Conservation (phyloP, 345 rosid genomes). For the Zanthoxylum bungeanum region DNA sequence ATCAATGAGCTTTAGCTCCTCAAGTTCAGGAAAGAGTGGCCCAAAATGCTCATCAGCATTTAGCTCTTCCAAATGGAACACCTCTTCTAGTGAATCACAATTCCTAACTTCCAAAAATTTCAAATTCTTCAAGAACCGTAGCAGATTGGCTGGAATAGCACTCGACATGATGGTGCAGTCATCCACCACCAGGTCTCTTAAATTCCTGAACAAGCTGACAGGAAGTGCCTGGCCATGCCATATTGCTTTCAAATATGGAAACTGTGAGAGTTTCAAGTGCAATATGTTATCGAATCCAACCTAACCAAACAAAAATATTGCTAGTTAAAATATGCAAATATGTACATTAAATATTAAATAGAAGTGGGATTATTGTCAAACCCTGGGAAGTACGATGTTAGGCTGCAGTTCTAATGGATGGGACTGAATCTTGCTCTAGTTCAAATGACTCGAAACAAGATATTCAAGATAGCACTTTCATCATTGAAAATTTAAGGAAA, state of each 20-base stretch:
- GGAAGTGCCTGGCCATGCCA: background rate
- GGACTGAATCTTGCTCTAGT: too few species aligned
- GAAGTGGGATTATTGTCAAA: too few species aligned
- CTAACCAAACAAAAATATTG: background rate
- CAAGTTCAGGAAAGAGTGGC: background rate
- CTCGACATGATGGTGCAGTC: background rate
- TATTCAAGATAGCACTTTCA: too few species aligned
- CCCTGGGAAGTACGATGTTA: too few species aligned
- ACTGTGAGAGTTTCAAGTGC: background rate
- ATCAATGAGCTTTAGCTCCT: background rate
- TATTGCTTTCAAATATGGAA: conserved; percentile 12
- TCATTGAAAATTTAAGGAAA: too few species aligned
- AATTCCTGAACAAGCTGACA: conserved; percentile 3
- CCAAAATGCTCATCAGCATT: background rate
- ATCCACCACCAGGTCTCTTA: conserved; percentile 5
- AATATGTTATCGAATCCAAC: background rate
- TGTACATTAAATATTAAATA: too few species aligned
- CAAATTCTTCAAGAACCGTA: background rate
- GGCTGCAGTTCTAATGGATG: too few species aligned
- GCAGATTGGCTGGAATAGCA: background rate
- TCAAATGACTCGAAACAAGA: too few species aligned
- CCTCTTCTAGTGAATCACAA: conserved; percentile 15
- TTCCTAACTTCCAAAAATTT: background rate
- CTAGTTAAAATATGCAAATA: too few species aligned
- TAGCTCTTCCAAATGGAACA: conserved; percentile 7